Evolutionary conservation across 805 yeast genomes (phyloP), one percentile per base, ranked within the genome.

Genomic region (Saturnispora serradocipensis): DNA sequence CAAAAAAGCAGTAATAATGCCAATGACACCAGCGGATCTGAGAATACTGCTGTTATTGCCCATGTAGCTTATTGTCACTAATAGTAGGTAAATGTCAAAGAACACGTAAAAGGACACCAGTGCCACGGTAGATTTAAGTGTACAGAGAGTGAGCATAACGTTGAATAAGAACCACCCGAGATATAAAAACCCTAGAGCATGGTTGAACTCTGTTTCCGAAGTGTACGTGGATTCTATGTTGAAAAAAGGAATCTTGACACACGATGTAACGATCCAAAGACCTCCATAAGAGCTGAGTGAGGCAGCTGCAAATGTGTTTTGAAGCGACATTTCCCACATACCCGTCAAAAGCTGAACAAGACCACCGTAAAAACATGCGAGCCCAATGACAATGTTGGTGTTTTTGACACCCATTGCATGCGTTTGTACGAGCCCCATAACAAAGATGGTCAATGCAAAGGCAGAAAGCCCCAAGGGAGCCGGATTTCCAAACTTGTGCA

Each of bases 251-350:
- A 77, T 73, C 53, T 67, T 65, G 24, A 84, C 75, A 35, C 84
- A 84, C 53, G 83, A 89, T 72, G 79, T 83, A 24, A 82, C 71
- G 70, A 82, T 77, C 91, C 91, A 84, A 64, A 84, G 84, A 3
- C 88, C 90, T 52, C 86, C 91, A 58, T 73, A 78, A 4, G 81
- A 76, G 6, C 75, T 65, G 52, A 78, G 69, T 1, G 80, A 81
- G 52, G 84, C 75, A 58, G 83, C 86, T 66, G 87, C 88, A 69
- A 82, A 84, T 24, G 88, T 82, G 67, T 83, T 84, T 59, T 85
- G 88, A 38, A 79, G 72, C 20, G 82, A 80, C 67, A 84, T 74
- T 66, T 85, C 87, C 77, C 86, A 79, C 73, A 84, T 73, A 51
- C 89, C 90, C 9, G 88, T 86, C 54, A 83, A 68, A 51, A 82